phyloP scores from a whole-genome alignment of 2,329 filamentous ascomycete genomes.

The Aspergillus pseudoglaucus region DNA sequence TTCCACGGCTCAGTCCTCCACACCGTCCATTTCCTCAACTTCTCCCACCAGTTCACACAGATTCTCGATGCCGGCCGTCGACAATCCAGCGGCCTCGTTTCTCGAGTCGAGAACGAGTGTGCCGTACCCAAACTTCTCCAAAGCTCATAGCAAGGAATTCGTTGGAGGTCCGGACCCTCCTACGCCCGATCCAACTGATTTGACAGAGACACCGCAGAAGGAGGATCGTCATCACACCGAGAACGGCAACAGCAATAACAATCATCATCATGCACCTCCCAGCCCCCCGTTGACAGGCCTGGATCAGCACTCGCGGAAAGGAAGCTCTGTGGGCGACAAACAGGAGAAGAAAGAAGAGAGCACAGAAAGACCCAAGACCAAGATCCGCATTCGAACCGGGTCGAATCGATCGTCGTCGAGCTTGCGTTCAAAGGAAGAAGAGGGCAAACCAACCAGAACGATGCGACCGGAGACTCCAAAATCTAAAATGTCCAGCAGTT shows the following conservation, averaged over 20 bases:
- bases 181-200: conserved; percentile 67
- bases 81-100: conserved; percentile 33
- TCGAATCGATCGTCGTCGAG: conserved; percentile 38
- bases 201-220: conserved; percentile 42
- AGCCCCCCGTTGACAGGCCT: conserved; percentile 43
- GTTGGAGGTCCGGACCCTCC: conserved; percentile 51
- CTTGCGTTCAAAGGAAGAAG: conserved; percentile 33
- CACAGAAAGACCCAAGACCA: conserved; percentile 29
- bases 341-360: conserved; percentile 22
- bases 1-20: conserved; percentile 24
- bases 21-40: conserved; percentile 18
- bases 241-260: conserved; percentile 1
- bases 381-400: conserved; percentile 31
- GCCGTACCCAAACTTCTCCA: conserved; percentile 79
- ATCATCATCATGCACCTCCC: conserved; percentile 35
- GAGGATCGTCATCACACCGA: not conserved
- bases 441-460: conserved; percentile 31
- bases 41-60: conserved; percentile 19
- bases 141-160: conserved; percentile 83
- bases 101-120: conserved; percentile 46
- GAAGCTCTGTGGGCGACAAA: conserved; percentile 25
- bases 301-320: conserved; percentile 35
- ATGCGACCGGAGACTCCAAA: conserved; percentile 34
- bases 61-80: conserved; percentile 50
- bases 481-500: conserved; percentile 24